Conservation (phyloP, 345 rosid species). For the Citrus trifoliata region DNA sequence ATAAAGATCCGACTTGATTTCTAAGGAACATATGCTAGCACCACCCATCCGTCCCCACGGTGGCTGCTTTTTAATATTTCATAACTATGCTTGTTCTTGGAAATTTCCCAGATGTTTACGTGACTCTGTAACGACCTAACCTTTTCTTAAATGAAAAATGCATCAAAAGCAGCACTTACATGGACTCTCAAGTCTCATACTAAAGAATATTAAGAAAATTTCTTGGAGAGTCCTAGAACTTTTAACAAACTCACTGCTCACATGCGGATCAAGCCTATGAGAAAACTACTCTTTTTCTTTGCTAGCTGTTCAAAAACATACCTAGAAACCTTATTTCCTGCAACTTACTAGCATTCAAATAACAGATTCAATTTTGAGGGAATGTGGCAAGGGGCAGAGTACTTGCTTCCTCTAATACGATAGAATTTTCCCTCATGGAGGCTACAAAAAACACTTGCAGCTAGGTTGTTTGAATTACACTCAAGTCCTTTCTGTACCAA, state of each 20-base stretch:
- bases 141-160: background rate
- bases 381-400: background rate
- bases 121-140: background rate
- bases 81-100: background rate
- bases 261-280: background rate
- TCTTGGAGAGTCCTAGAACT: background rate
- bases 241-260: background rate
- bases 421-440: background rate
- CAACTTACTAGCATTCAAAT: background rate
- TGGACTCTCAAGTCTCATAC: background rate
- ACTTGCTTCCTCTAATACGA: background rate
- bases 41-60: background rate
- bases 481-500: background rate
- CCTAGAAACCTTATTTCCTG: background rate
- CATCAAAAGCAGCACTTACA: background rate
- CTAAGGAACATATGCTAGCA: constrained; percentile 13
- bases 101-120: constrained; percentile 14
- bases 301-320: background rate
- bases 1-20: constrained; percentile 11
- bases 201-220: background rate
- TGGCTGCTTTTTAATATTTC: background rate
- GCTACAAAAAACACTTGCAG: background rate
- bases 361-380: background rate
- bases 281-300: background rate
- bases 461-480: background rate